These are phyloP conservation scores for Spinacia oleracea DNA, from an alignment of 179 eudicot species.

Conservation along the genomic window DNA sequence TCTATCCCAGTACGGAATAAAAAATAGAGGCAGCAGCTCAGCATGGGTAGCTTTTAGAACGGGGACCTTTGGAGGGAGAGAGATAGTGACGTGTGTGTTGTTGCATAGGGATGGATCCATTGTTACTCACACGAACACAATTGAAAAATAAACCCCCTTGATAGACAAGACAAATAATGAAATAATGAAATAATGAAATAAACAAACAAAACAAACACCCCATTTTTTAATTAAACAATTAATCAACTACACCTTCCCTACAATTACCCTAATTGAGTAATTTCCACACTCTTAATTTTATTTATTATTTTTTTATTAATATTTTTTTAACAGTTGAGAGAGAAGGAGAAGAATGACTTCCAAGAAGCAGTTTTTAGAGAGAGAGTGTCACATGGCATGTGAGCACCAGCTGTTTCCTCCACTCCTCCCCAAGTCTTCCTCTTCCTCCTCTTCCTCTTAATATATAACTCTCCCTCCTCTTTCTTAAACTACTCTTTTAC, in stretches of 20 bases:
- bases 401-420: constrained; percentile 51
- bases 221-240: neutral
- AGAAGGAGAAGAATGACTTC: constrained; percentile 7
- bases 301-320: neutral
- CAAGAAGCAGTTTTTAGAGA: constrained; percentile 14
- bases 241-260: neutral
- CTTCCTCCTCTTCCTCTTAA: neutral
- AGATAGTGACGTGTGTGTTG: constrained; percentile 31
- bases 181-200: neutral
- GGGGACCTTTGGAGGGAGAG: constrained; percentile 9
- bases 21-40: too few relatives aligned
- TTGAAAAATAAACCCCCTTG: neutral
- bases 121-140: constrained; percentile 72
- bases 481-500: neutral
- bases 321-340: constrained; percentile 4
- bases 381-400: constrained; percentile 67
- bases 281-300: too few relatives aligned
- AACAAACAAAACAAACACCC: neutral
- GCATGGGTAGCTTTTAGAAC: neutral
- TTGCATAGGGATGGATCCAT: constrained; percentile 51
- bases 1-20: too few relatives aligned
- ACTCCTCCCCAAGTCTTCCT: constrained; percentile 25
- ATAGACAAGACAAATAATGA: constrained; percentile 25
- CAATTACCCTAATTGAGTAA: too few relatives aligned
- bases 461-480: neutral